Percentiles rank a stretch among this genome's conserved stretches.
Evolutionary conservation across 805 yeast genomes (phyloP).

Genomic region (Saccharomyces kudriavzevii): DNA sequence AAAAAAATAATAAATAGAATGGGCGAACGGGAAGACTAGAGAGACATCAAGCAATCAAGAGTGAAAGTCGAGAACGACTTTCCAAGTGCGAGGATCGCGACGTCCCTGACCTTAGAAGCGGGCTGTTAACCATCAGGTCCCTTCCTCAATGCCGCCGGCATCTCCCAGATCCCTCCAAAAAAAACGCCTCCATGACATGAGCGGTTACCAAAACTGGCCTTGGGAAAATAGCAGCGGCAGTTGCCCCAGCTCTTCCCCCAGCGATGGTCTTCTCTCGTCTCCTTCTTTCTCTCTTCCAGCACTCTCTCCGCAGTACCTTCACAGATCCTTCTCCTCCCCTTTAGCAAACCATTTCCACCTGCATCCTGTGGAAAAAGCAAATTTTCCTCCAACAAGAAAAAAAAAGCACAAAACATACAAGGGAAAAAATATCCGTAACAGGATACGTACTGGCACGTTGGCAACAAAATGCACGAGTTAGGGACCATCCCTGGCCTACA

Average conservation of each 20-base stretch:
- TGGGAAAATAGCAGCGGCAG: background rate
- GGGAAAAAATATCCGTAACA: background rate
- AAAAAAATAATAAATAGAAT: slow-evolving; percentile 11
- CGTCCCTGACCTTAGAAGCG: slow-evolving; percentile 17
- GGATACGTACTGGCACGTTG: background rate
- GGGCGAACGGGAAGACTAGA: slow-evolving; percentile 20
- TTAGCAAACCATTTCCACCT: background rate
- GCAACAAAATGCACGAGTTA: background rate
- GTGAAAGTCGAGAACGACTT: slow-evolving; percentile 1
- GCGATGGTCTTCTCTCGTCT: background rate
- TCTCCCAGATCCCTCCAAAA: background rate
- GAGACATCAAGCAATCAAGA: slow-evolving; percentile 24
- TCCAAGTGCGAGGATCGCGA: slow-evolving; percentile 27
- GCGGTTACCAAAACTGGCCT: background rate
- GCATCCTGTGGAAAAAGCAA: background rate
- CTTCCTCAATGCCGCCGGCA: background rate
- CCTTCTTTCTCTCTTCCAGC: background rate
- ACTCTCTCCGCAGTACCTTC: background rate
- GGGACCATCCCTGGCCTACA: background rate
- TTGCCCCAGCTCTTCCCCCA: background rate
- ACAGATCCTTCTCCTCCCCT: background rate
- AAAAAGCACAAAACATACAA: background rate
- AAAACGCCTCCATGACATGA: background rate
- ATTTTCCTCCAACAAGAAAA: background rate
- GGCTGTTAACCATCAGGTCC: background rate